These are phyloP conservation scores for Botryobasidium botryosum DNA, from an alignment of 768 basidiomycete species.

Conservation along the genomic window DNA sequence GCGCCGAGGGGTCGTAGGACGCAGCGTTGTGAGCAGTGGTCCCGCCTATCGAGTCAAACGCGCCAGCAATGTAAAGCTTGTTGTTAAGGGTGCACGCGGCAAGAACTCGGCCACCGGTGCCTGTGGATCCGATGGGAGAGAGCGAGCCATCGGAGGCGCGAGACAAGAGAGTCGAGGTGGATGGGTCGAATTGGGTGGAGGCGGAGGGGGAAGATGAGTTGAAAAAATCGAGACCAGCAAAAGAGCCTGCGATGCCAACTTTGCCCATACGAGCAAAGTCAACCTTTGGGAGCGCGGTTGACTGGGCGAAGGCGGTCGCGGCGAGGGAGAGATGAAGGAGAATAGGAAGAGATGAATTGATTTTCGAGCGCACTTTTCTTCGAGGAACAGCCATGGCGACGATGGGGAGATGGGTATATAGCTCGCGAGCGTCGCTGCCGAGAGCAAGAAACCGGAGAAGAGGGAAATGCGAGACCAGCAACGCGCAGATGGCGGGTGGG, in stretches of 20 bases:
- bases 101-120: slow-evolving; percentile 57
- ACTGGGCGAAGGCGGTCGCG: not conserved
- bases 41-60: slow-evolving; percentile 55
- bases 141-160: slow-evolving; percentile 50
- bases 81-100: slow-evolving; percentile 56
- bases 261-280: slow-evolving; percentile 78
- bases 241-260: slow-evolving; percentile 76
- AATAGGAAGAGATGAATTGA: no score
- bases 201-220: slow-evolving; percentile 30
- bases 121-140: slow-evolving; percentile 55
- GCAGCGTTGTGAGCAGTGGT: slow-evolving; percentile 53
- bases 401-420: no score
- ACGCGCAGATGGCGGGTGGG: no score
- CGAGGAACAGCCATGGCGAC: no score
- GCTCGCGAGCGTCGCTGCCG: no score
- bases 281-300: slow-evolving; percentile 36
- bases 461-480: no score
- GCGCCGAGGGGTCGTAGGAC: slow-evolving; percentile 46
- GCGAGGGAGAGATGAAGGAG: not conserved
- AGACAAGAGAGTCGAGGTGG: slow-evolving; percentile 52
- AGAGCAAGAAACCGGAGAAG: no score
- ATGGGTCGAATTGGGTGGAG: slow-evolving; percentile 44
- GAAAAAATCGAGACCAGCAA: slow-evolving; percentile 72
- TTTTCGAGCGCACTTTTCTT: no score
- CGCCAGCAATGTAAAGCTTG: slow-evolving; percentile 66